These are phyloP conservation scores for Coemansia sp. DNA, from an alignment of 192 early-diverging fungal genomes.

Conservation along the genomic window DNA sequence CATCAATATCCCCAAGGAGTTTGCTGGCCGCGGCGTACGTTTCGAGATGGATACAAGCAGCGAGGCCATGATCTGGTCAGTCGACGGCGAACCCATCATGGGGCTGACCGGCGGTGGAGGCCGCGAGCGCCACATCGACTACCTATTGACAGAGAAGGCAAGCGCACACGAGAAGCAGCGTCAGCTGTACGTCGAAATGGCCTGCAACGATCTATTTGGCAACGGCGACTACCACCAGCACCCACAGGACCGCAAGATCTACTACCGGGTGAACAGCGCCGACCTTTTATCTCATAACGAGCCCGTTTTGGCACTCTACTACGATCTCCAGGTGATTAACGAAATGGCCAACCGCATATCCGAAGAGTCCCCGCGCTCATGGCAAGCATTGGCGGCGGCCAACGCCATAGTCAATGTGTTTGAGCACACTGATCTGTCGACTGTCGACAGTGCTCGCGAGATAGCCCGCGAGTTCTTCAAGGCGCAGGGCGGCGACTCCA, in stretches of 20 bases:
- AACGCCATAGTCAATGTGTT: conserved; percentile 83
- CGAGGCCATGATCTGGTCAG: conserved; percentile 89
- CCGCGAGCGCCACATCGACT: conserved; percentile 63
- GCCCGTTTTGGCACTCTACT: conserved; percentile 67
- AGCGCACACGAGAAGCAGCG: conserved; percentile 55
- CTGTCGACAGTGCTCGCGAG: conserved; percentile 42
- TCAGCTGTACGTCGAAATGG: conserved; percentile 86
- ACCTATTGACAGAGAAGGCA: conserved; percentile 49
- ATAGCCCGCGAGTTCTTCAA: conserved; percentile 69
- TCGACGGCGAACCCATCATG: conserved; percentile 77
- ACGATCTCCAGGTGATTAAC: conserved; percentile 81
- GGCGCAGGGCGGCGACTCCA: conserved; percentile 59
- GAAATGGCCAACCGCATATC: conserved; percentile 79
- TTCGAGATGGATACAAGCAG: conserved; percentile 84
- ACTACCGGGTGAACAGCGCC: conserved; percentile 64
- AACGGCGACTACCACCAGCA: conserved; percentile 62
- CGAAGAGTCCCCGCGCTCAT: conserved; percentile 65
- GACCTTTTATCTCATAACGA: conserved; percentile 76
- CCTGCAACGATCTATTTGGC: conserved; percentile 94
- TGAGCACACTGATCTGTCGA: conserved; percentile 53
- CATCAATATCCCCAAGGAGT: conserved; percentile 65
- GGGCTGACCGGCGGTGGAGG: conserved; percentile 82
- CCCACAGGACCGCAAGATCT: conserved; percentile 71
- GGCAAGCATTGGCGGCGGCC: conserved; percentile 80
- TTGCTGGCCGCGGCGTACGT: conserved; percentile 69